Base-by-base conservation (phyloP, 2,329 filamentous ascomycete genomes). In the Alternaria gaisen region DNA sequence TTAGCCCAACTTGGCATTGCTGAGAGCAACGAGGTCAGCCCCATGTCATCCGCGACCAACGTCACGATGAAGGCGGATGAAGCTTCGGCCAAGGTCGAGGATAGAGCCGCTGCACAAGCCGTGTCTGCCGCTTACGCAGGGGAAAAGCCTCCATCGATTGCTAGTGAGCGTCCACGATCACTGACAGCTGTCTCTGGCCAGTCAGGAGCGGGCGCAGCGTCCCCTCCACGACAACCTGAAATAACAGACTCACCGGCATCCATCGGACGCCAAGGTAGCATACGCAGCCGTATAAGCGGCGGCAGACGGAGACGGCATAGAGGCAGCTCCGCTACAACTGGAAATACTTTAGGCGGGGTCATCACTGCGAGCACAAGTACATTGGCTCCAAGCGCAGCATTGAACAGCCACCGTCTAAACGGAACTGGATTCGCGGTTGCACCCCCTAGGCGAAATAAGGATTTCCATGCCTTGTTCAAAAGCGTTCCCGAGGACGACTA, bases 401-500 rank as follows among this genome's bases (percentile, higher is more conserved):
- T 84, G 16, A 86, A 85, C 67, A 85, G 87, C 5, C 91, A 92
- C 44, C 93, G 94, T 65, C 84, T 97, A 65, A 97, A 95, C 14
- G 95, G 95, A 0, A 97, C 94, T 5, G 95, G 95, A 0, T 99
- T 99, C 77, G 94, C 95, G 51, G 93, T 98, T 66, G 95, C 95
- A 50, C 96, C 92, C 77, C 97, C 96, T 78, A 97, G 95, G 81
- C 88, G 96, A 58, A 99, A 99, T 80, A 88, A 93, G 50, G 95
- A 98, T 74, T 99, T 98, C 72, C 95, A 99, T 78, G 87, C 87
- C 60, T 82, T 97, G 3, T 99, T 99, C 83, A 91, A 95, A 79
- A 98, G 94, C 76, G 95, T 99, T 0, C 95, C 96, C 1, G 94
- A 98, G 68, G 95, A 99, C 72, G 95, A 99, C 78, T 97, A 97